Percentiles rank a stretch among this genome's conserved stretches.
Evolutionary conservation across 225 moss, liverwort and hornwort species (phyloP).

Genomic region (Thuidium tamariscinum): DNA sequence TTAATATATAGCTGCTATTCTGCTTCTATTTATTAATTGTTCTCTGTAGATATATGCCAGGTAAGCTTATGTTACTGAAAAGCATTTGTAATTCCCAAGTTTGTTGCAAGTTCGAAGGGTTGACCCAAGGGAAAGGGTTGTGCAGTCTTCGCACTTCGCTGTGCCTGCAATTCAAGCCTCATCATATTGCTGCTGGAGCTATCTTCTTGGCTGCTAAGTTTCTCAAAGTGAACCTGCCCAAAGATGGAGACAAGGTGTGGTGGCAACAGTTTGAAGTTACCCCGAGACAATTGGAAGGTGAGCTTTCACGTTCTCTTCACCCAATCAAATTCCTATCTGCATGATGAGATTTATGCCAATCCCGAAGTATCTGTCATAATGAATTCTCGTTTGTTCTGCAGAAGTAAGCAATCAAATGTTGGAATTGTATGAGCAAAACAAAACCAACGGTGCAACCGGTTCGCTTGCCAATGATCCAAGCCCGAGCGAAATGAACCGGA

Average conservation of each 20-base stretch:
- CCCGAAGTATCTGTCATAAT: background rate
- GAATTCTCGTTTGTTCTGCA: constrained; percentile 25
- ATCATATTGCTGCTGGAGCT: constrained; percentile 92
- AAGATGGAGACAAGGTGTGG: constrained; percentile 90
- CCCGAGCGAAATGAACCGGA: constrained; percentile 33
- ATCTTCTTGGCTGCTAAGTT: constrained; percentile 97
- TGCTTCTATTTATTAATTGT: constrained; percentile 40
- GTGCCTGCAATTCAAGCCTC: constrained; percentile 97
- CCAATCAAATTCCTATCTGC: background rate
- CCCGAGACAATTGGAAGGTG: constrained; percentile 88
- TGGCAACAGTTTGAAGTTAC: constrained; percentile 97
- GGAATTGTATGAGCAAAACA: constrained; percentile 94
- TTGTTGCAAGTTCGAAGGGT: constrained; percentile 31
- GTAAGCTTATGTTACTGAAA: constrained; percentile 38
- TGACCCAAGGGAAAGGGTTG: constrained; percentile 60
- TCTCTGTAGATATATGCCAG: constrained; percentile 44
- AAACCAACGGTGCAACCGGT: constrained; percentile 50
- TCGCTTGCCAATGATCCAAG: constrained; percentile 63
- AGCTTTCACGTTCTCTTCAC: background rate
- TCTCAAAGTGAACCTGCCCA: constrained; percentile 80
- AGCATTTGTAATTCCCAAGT: constrained; percentile 29
- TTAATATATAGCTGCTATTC: constrained; percentile 25
- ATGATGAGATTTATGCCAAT: background rate
- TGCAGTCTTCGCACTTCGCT: constrained; percentile 96
- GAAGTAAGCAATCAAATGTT: constrained; percentile 98